Percentiles rank a stretch among this genome's conserved stretches.
These are phyloP conservation scores for Meripilus lineatus DNA, from an alignment of 1,284 basidiomycete genomes.

Conservation along the genomic window DNA sequence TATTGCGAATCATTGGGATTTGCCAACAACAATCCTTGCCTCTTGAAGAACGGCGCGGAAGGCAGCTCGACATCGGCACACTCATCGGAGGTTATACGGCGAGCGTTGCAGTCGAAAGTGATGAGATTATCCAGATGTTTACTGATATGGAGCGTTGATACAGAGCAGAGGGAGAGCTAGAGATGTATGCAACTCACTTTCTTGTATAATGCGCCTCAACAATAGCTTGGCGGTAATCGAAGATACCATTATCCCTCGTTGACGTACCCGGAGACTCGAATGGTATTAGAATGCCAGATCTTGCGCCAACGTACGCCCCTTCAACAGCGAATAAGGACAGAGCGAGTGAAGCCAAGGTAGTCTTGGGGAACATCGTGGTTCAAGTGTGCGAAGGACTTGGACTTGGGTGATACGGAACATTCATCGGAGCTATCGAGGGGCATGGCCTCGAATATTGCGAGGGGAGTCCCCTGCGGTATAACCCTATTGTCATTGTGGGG, in stretches of 20 bases:
- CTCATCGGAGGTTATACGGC: slow-evolving; percentile 9
- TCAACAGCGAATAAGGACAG: slow-evolving; percentile 20
- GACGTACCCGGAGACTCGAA: slow-evolving; percentile 18
- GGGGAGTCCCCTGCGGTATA: too few species aligned
- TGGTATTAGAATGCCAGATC: slow-evolving; percentile 15
- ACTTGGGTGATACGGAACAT: too few species aligned
- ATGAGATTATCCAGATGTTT: slow-evolving; percentile 25
- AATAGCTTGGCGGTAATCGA: slow-evolving; percentile 17
- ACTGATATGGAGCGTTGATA: slow-evolving; percentile 9
- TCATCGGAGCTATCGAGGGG: too few species aligned
- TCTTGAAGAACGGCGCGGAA: too few species aligned
- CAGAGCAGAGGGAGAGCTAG: not conserved
- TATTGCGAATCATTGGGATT: slow-evolving; percentile 22
- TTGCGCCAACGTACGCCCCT: slow-evolving; percentile 10
- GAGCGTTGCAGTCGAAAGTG: slow-evolving; percentile 18
- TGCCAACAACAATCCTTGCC: slow-evolving; percentile 20
- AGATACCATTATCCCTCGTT: slow-evolving; percentile 20
- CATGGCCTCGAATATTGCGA: too few species aligned
- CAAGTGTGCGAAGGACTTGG: too few species aligned
- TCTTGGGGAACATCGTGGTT: slow-evolving; percentile 24
- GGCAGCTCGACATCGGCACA: slow-evolving; percentile 14
- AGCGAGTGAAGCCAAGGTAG: slow-evolving; percentile 17
- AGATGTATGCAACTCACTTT: slow-evolving; percentile 11
- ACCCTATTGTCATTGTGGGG: too few species aligned
- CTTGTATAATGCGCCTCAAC: slow-evolving; percentile 13